Conservation (phyloP, 1,284 basidiomycete species). For the Apiotrichum laibachii region DNA sequence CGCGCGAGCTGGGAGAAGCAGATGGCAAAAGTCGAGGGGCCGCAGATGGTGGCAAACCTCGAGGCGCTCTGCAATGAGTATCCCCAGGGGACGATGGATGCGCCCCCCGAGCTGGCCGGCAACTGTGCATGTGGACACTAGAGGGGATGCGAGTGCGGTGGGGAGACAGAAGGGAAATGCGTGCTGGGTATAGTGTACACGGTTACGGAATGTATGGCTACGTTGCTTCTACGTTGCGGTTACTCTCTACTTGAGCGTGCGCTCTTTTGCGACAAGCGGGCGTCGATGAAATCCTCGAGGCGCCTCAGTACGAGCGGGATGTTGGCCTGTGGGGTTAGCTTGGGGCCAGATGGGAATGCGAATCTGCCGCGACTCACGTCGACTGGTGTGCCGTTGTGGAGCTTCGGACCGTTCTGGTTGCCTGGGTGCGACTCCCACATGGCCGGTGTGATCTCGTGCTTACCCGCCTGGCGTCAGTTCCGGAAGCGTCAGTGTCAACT, state of each 20-base stretch:
- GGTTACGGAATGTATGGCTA: no score
- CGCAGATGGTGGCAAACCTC: conserved; percentile 1
- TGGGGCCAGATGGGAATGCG: background rate
- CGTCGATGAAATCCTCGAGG: no score
- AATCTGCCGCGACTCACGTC: background rate
- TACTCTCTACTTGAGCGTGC: no score
- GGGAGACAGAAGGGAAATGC: no score
- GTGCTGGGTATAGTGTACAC: no score
- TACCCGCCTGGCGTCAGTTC: background rate
- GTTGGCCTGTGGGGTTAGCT: background rate
- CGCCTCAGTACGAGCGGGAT: no score
- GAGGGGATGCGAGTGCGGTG: no score
- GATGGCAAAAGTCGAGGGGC: conserved; percentile 4
- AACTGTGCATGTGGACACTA: no score
- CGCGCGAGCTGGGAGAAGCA: conserved; percentile 4
- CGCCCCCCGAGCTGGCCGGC: no score
- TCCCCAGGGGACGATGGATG: background rate
- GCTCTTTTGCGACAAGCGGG: no score
- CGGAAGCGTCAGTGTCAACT: background rate
- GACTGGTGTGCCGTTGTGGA: conserved; percentile 23
- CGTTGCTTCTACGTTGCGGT: no score
- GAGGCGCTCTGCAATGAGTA: conserved; percentile 4
- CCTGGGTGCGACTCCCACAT: conserved; percentile 25
- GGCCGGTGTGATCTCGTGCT: conserved; percentile 18
- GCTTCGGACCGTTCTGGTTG: conserved; percentile 13